A percentile compares a stretch with the other conserved stretches of the same genome.
Conservation (phyloP, 805 yeast genomes). For the Metschnikowia koreensis region DNA sequence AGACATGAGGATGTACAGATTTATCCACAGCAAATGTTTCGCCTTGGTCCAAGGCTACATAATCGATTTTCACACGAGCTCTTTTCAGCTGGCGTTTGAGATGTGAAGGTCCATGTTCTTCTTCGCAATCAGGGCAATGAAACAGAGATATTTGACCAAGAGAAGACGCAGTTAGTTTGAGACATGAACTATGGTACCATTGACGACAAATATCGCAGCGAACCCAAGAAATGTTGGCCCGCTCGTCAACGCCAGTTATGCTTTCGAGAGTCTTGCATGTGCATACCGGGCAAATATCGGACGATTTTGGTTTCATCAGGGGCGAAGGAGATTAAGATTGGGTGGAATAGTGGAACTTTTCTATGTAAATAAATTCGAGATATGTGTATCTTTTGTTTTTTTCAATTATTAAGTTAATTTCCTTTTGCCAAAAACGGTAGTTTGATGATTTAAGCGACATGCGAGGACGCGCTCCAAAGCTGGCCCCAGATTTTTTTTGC, state of each 20-base stretch:
- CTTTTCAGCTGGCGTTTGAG: constrained; percentile 55
- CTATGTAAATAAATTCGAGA: too few species aligned
- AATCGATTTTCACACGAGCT: constrained; percentile 57
- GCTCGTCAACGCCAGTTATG: not conserved
- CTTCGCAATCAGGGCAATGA: constrained; percentile 54
- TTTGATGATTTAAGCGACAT: not conserved
- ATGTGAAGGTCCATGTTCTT: constrained; percentile 48
- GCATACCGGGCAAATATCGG: constrained; percentile 14
- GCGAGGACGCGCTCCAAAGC: not conserved
- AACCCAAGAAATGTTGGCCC: constrained; percentile 43
- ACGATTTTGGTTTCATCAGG: constrained; percentile 6
- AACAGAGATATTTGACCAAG: constrained; percentile 43
- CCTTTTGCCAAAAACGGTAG: not conserved
- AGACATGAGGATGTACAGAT: constrained; percentile 53
- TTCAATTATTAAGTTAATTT: too few species aligned
- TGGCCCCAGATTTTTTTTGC: not conserved
- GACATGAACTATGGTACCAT: constrained; percentile 58
- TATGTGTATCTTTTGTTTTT: too few species aligned
- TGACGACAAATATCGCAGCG: constrained; percentile 53
- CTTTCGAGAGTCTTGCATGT: not conserved
- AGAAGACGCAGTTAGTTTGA: constrained; percentile 21
- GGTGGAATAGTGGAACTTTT: not conserved
- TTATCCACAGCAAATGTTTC: constrained; percentile 49
- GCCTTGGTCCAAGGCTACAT: constrained; percentile 77
- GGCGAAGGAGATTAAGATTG: not conserved